phyloP scores from a whole-genome alignment of 73 alveolate species.

The Tetrahymena elliotti region DNA sequence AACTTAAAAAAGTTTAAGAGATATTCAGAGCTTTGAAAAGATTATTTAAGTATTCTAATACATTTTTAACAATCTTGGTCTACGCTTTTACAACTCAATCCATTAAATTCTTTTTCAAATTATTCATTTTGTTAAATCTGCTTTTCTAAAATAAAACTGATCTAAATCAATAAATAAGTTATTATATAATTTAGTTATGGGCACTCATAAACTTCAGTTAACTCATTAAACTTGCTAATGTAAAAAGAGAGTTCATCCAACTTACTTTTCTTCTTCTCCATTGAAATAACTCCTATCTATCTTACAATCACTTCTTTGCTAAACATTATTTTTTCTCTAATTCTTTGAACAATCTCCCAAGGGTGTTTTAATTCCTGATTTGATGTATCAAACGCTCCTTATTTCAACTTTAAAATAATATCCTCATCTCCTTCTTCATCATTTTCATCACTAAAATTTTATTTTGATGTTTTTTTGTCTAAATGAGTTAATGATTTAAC shows the following conservation, averaged over 20 bases:
- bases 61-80: not conserved
- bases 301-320: not conserved
- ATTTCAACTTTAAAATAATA: not conserved
- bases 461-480: not conserved
- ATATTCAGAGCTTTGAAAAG: not conserved
- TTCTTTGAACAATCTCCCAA: not conserved
- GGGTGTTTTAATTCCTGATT: not conserved
- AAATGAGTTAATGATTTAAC: not conserved
- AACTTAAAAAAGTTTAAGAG: not conserved
- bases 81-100: not conserved
- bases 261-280: not conserved
- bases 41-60: not conserved
- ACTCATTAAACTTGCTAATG: not conserved
- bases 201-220: not conserved
- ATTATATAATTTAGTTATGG: not conserved
- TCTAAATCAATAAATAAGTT: not conserved
- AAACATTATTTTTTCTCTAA: not conserved
- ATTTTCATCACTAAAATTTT: not conserved
- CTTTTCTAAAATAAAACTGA: not conserved
- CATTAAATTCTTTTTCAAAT: not conserved
- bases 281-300: not conserved
- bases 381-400: not conserved
- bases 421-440: not conserved
- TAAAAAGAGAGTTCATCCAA: not conserved
- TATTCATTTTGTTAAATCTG: too few relatives aligned